phyloP scores from a whole-genome alignment of 2,329 filamentous ascomycete species.

The Elsinoe ampelina region DNA sequence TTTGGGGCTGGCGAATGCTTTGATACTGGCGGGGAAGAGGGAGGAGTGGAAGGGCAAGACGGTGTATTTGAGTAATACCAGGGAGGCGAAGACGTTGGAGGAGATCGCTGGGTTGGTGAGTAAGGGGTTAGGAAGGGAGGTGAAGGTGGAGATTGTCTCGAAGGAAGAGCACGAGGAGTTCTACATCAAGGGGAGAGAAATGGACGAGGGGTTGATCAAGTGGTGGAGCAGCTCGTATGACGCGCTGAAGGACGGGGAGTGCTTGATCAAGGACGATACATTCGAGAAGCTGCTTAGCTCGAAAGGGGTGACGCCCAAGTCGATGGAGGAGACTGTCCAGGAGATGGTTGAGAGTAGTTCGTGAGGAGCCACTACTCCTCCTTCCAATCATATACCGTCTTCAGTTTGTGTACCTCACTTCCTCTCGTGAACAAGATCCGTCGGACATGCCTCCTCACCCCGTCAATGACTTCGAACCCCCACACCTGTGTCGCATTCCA shows the following conservation, averaged over 20 bases:
- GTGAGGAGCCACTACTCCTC: not conserved
- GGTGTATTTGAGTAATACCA: constrained; percentile 29
- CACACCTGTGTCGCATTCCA: constrained; percentile 50
- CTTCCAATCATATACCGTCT: constrained; percentile 36
- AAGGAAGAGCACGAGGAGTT: constrained; percentile 34
- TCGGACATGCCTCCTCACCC: constrained; percentile 32
- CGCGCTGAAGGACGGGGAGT: constrained; percentile 35
- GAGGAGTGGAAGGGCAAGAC: constrained; percentile 29
- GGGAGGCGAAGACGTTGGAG: constrained; percentile 20
- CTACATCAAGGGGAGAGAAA: constrained; percentile 30
- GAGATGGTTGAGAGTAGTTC: constrained; percentile 29
- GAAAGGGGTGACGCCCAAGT: constrained; percentile 28
- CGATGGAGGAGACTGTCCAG: constrained; percentile 32
- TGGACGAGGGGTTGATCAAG: constrained; percentile 31
- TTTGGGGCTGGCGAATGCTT: constrained; percentile 35
- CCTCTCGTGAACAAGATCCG: constrained; percentile 31
- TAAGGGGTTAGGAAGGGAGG: constrained; percentile 22
- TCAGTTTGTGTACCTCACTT: constrained; percentile 30
- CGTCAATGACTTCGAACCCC: constrained; percentile 38
- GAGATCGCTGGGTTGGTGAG: constrained; percentile 25
- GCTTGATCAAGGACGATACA: constrained; percentile 33
- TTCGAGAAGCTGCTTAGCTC: constrained; percentile 31
- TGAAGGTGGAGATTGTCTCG: constrained; percentile 29
- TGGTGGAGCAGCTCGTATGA: constrained; percentile 41
- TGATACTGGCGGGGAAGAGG: constrained; percentile 27